Evolutionary conservation across 257 asterid genomes (phyloP).

Genomic region (Penstemon davidsonii): DNA sequence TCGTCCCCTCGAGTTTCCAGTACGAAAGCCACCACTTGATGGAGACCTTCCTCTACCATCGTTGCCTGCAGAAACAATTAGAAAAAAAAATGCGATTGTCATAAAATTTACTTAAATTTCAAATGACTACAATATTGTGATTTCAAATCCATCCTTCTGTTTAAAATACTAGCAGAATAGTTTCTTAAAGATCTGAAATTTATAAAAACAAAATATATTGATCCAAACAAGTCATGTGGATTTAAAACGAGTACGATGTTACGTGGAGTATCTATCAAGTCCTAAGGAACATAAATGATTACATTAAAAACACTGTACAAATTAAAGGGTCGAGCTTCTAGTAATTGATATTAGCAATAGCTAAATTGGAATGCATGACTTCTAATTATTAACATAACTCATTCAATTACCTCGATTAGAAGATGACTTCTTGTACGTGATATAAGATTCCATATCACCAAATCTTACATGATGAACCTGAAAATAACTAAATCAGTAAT

Average conservation of each 20-base stretch:
- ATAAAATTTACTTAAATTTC: too few species aligned
- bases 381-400: not conserved
- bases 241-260: too few species aligned
- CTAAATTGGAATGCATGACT: not conserved
- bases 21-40: slow-evolving; percentile 26
- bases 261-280: not conserved
- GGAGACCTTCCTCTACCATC: slow-evolving; percentile 34
- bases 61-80: slow-evolving; percentile 31
- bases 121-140: too few species aligned
- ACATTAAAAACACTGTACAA: not conserved
- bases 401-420: slow-evolving; percentile 34
- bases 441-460: slow-evolving; percentile 43
- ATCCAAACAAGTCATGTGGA: too few species aligned
- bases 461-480: slow-evolving; percentile 52
- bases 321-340: not conserved
- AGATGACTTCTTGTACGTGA: slow-evolving; percentile 41
- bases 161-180: too few species aligned
- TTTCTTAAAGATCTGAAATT: too few species aligned
- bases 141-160: too few species aligned
- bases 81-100: not conserved
- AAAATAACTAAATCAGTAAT: slow-evolving; percentile 11
- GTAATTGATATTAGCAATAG: not conserved
- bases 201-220: too few species aligned
- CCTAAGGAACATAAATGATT: not conserved
- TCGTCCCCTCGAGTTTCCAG: slow-evolving; percentile 19